Percentiles rank a stretch among this genome's conserved stretches.
Conservation (phyloP, 176 grass and related monocot genomes). For the Rhynchospora breviuscula region DNA sequence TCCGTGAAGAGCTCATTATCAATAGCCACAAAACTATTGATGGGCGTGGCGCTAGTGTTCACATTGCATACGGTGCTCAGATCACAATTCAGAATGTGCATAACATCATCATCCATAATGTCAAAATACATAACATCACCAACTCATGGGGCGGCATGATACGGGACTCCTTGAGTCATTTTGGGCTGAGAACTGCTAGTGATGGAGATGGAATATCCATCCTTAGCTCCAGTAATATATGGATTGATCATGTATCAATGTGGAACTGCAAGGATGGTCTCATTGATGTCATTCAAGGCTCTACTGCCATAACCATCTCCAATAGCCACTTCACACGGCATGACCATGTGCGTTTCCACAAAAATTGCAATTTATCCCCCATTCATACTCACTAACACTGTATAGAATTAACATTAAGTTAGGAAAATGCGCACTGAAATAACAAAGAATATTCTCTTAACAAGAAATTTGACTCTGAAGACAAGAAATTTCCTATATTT, state of each 20-base stretch:
- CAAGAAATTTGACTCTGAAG: no score
- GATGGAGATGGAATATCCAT: constrained; percentile 74
- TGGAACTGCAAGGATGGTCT: constrained; percentile 57
- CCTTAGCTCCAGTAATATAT: constrained; percentile 42
- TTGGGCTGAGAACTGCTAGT: constrained; percentile 27
- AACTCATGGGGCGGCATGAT: constrained; percentile 43
- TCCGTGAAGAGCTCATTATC: constrained; percentile 54
- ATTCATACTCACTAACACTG: not conserved
- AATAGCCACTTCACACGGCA: constrained; percentile 76
- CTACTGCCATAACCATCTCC: constrained; percentile 75
- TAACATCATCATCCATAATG: constrained; percentile 61
- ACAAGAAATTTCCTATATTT: not conserved
- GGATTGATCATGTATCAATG: constrained; percentile 78
- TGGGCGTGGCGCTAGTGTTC: constrained; percentile 62
- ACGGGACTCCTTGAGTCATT: constrained; percentile 41
- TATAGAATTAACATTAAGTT: not conserved
- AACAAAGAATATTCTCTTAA: no score
- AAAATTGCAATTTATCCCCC: not conserved
- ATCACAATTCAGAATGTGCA: constrained; percentile 47
- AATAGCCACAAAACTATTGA: constrained; percentile 68
- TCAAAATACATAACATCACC: constrained; percentile 50
- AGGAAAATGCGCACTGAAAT: not conserved
- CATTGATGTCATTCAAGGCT: constrained; percentile 57
- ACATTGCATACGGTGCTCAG: constrained; percentile 49
- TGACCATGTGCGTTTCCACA: constrained; percentile 35